phyloP scores from a whole-genome alignment of 1,284 basidiomycete species.

The Schizophyllum amplum region DNA sequence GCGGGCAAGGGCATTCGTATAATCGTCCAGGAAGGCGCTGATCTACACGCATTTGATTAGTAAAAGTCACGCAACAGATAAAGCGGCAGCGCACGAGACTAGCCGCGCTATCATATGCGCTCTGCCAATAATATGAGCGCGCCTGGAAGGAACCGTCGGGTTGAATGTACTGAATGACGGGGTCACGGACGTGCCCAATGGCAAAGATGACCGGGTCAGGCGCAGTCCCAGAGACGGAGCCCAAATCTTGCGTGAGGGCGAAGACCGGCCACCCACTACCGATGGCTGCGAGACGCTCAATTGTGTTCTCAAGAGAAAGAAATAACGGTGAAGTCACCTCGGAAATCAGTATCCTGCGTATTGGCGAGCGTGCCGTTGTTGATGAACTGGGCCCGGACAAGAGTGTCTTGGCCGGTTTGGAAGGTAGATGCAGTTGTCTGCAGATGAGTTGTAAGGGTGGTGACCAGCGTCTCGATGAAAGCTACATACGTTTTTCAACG shows the following conservation, averaged over 20 bases:
- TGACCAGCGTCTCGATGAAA: neutral
- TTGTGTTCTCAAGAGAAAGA: too few species aligned
- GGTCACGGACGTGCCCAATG: slow-evolving; percentile 52
- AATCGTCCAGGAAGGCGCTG: slow-evolving; percentile 47
- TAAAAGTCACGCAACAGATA: neutral
- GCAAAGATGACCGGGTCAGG: slow-evolving; percentile 39
- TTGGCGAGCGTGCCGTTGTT: slow-evolving; percentile 44
- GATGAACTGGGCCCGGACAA: slow-evolving; percentile 49
- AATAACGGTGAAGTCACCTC: slow-evolving; percentile 29
- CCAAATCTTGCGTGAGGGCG: slow-evolving; percentile 49
- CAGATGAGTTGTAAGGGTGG: too few species aligned
- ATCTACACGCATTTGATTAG: slow-evolving; percentile 44
- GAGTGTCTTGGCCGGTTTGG: slow-evolving; percentile 49
- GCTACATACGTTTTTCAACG: neutral
- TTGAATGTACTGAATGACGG: slow-evolving; percentile 48
- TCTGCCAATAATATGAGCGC: slow-evolving; percentile 46
- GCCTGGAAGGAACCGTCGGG: slow-evolving; percentile 36
- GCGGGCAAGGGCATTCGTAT: slow-evolving; percentile 25
- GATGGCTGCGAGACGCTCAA: slow-evolving; percentile 26
- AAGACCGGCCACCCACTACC: slow-evolving; percentile 59
- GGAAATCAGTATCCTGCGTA: slow-evolving; percentile 48
- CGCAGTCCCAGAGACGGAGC: slow-evolving; percentile 26
- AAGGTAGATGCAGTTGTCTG: slow-evolving; percentile 43
- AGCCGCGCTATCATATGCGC: slow-evolving; percentile 32
- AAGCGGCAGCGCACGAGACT: slow-evolving; percentile 30